Conservation (phyloP, 2,329 filamentous ascomycete genomes). For the Fusarium begoniae region DNA sequence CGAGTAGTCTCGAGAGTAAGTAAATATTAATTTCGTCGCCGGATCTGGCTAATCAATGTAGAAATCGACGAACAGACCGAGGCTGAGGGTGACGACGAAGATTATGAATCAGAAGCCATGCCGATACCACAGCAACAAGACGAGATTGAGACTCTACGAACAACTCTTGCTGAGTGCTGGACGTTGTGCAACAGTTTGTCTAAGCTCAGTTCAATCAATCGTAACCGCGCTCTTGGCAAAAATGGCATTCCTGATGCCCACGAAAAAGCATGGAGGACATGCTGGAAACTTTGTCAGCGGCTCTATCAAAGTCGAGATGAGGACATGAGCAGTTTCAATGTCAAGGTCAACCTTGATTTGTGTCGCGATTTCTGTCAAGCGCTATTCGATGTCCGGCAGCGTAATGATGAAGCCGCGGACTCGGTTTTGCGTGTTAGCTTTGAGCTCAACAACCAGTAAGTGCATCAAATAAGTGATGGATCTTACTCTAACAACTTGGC, state of each 20-base stretch:
- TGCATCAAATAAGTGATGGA: conserved; percentile 2
- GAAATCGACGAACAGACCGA: conserved; percentile 67
- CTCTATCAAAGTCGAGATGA: conserved; percentile 85
- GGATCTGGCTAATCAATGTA: conserved; percentile 41
- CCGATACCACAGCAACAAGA: conserved; percentile 58
- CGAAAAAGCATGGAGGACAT: conserved; percentile 91
- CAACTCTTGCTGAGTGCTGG: conserved; percentile 89
- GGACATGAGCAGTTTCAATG: conserved; percentile 70
- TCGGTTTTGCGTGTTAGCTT: conserved; percentile 92
- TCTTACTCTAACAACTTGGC: conserved; percentile 40
- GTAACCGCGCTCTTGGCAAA: conserved; percentile 79
- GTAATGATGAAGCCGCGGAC: conserved; percentile 81
- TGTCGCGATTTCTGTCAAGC: conserved; percentile 93
- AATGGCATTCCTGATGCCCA: conserved; percentile 79
- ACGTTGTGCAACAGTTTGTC: conserved; percentile 91
- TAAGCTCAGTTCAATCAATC: conserved; percentile 83
- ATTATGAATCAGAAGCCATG: conserved; percentile 56
- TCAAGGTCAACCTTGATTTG: conserved; percentile 81
- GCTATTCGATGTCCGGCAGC: conserved; percentile 84
- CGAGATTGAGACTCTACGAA: conserved; percentile 74
- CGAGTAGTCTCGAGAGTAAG: conserved; percentile 82
- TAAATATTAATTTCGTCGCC: background rate
- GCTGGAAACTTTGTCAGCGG: conserved; percentile 91
- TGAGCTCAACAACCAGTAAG: conserved; percentile 89
- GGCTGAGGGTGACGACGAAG: conserved; percentile 63